Evolutionary conservation across 768 basidiomycete genomes (phyloP), one percentile per base, ranked within the genome.

Genomic region (Hortiboletus campestris): DNA sequence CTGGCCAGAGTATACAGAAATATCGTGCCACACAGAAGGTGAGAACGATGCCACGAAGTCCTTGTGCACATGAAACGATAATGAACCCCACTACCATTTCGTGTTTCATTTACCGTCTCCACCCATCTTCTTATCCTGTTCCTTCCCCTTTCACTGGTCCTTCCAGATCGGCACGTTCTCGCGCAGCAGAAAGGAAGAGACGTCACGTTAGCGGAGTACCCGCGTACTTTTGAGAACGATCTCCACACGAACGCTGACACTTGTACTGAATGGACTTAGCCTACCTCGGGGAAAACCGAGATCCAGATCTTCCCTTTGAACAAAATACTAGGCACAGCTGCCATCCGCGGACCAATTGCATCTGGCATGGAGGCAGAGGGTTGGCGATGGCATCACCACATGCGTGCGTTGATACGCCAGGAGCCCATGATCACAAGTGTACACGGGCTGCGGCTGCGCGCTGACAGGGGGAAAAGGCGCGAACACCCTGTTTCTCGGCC

Each of bases 401-500:
- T 56, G 62, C 40, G 46, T 49, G 49, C 32, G 35, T 25, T 49
- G 61, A 56, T 52, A 51, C 40, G 55, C 48, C 31, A n/a, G 39
- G 31, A 28, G 20, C 9, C 22, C 43, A 36, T 42, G 39, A 22
- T 39, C 25, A 46, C 29, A 25, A 34, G 45, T 20, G 42, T 38
- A 13, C 19, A 34, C 31, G 11, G 10, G 6, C 46, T 55, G 57
- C 46, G 42, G 55, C 57, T 54, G 62, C 54, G 51, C 44, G 29
- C 46, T 22, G 54, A 53, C 51, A 53, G 29, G 20, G n/a, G n/a
- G 12, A 28, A 49, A 51, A 39, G 19, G 29, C 36, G 49, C 46
- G 47, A 20, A 31, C 4, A 65, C 65, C 62, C 65, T 49, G 49
- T 58, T 66, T 59, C 46, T 49, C 50, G n/a, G 12, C 3, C 51